Base-by-base conservation (phyloP, 768 basidiomycete species). In the Flagelloscypha sp. region DNA sequence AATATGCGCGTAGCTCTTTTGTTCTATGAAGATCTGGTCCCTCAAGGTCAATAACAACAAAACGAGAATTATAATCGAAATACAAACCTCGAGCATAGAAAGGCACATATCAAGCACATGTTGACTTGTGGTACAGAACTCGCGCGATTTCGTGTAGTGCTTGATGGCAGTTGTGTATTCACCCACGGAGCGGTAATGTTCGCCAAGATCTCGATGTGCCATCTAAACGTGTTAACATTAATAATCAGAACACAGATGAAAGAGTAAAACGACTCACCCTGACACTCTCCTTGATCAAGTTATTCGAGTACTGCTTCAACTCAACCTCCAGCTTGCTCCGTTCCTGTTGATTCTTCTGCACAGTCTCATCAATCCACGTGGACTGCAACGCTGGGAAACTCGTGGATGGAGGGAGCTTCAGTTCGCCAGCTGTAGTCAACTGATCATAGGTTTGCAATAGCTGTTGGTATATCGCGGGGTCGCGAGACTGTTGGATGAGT, bases 221-320 rank as follows among this genome's bases (percentile, higher is more conserved):
- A 94, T 88, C 88, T 92, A 53, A n/a, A 15, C 30, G 30, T n/a
- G n/a, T n/a, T 23, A 27, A 20, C 28, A 24, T 36, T 22, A 19
- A 22, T 12, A n/a, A 39, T 24, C 40, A 20, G 16, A 30, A 1
- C 24, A 24, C 15, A 30, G 21, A 18, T 30, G 27, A 30, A 21
- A 8, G 36, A 5, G 12, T 24, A 28, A 15, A 11, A 19, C 21
- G 20, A 64, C 71, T 52, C 54, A 94, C 90, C 49, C 94, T 68
- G 48, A 95, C 93, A 68, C 87, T 92, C 70, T 98, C 94, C 60
- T 95, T 98, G 68, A 98, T 95, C 80, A 97, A 83, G 55, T 95
- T 98, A 48, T 86, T 92, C 45, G 79, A 72, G 52, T 97, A 97
- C 8, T 84, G 87, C 72, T 90, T 93, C 52, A 97, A 65, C 55